Conservation (phyloP, 2,329 filamentous ascomycete genomes). For the Cordyceps cicadae region DNA sequence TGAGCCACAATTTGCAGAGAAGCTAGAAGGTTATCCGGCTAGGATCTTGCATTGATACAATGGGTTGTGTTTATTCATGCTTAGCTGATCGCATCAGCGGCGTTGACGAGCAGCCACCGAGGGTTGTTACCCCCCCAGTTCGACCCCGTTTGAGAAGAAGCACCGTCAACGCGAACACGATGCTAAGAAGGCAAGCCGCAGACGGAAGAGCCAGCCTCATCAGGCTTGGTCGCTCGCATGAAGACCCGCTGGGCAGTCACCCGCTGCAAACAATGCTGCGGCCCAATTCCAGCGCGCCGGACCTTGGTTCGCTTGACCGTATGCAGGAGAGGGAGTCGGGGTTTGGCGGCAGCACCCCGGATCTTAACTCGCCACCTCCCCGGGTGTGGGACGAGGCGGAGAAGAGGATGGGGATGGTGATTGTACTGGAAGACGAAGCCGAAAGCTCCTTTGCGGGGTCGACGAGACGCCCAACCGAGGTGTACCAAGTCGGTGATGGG, state of each 20-base stretch:
- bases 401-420: not conserved
- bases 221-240: not conserved
- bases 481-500: not conserved
- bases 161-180: no score
- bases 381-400: no score
- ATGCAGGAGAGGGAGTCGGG: not conserved
- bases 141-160: not conserved
- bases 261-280: not conserved
- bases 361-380: not conserved
- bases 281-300: not conserved
- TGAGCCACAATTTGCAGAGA: not conserved
- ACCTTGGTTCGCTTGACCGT: no score
- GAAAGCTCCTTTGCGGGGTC: not conserved
- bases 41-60: not conserved
- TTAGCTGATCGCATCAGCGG: not conserved
- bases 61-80: not conserved
- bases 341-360: not conserved
- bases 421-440: not conserved
- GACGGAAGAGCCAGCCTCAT: not conserved
- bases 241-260: constrained; percentile 1
- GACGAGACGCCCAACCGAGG: not conserved
- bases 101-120: not conserved
- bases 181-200: not conserved
- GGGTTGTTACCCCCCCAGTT: no score
- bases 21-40: not conserved